Evolutionary conservation across 2,329 filamentous ascomycete genomes (phyloP).

Genomic region (Diaporthe sp.): DNA sequence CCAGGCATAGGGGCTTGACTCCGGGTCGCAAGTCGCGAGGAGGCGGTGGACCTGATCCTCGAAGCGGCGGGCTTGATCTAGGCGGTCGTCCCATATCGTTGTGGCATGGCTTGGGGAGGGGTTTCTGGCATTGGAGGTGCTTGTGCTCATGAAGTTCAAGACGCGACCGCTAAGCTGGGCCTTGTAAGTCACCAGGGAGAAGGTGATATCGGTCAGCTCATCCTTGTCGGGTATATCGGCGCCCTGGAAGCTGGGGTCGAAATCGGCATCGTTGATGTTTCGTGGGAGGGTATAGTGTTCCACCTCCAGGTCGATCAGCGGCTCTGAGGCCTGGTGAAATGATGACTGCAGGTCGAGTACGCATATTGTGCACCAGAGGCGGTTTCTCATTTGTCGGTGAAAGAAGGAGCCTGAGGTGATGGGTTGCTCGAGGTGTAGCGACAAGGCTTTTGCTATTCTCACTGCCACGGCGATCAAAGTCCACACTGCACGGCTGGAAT

Average conservation of each 20-base stretch:
- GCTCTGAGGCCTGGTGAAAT: conserved; percentile 40
- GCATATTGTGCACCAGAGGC: conserved; percentile 45
- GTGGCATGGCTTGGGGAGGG: background rate
- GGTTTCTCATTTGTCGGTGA: conserved; percentile 41
- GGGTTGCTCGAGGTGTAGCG: conserved; percentile 41
- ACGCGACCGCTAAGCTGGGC: conserved; percentile 42
- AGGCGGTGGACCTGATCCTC: conserved; percentile 41
- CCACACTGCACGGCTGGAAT: conserved; percentile 46
- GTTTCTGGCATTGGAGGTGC: background rate
- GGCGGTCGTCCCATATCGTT: conserved; percentile 33
- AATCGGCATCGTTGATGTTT: conserved; percentile 46
- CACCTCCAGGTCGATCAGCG: conserved; percentile 42
- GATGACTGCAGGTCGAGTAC: conserved; percentile 43
- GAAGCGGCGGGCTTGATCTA: conserved; percentile 40
- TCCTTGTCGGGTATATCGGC: conserved; percentile 38
- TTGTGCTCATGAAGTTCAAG: conserved; percentile 35
- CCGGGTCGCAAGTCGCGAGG: conserved; percentile 47
- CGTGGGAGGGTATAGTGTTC: conserved; percentile 35
- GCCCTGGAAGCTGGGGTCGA: conserved; percentile 40
- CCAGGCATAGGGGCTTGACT: conserved; percentile 47
- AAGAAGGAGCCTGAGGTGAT: conserved; percentile 40
- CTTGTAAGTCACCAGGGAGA: conserved; percentile 46
- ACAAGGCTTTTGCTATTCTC: conserved; percentile 44
- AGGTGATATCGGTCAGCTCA: conserved; percentile 47
- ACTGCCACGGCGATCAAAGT: conserved; percentile 47